phyloP scores from a whole-genome alignment of 2,329 filamentous ascomycete species.

The Ophiostoma sp. region DNA sequence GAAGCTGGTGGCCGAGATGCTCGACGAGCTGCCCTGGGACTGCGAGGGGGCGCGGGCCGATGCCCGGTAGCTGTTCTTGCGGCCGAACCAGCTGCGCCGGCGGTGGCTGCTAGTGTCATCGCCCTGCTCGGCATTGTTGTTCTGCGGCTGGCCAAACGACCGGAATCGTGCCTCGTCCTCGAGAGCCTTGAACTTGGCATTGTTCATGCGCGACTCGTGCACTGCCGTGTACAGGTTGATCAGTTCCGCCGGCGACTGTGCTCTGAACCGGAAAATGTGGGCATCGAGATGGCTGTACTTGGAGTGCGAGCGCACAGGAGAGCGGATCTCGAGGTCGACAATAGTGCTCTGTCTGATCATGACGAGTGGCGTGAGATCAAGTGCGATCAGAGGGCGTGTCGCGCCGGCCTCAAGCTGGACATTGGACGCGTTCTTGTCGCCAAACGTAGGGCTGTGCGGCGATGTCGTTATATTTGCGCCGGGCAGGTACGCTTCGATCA shows the following conservation, averaged over 20 bases:
- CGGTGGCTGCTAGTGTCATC: conserved; percentile 42
- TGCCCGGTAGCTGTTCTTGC: conserved; percentile 60
- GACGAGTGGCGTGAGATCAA: conserved; percentile 87
- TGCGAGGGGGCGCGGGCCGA: conserved; percentile 57
- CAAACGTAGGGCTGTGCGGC: conserved; percentile 18
- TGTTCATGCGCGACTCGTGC: conserved; percentile 84
- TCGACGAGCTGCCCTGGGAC: conserved; percentile 64
- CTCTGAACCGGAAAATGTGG: conserved; percentile 84
- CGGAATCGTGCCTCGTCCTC: conserved; percentile 64
- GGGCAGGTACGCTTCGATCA: conserved; percentile 45
- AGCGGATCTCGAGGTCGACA: conserved; percentile 89
- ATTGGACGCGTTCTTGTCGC: conserved; percentile 23
- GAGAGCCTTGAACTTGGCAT: conserved; percentile 74
- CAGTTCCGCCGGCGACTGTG: conserved; percentile 69
- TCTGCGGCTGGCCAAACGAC: conserved; percentile 59
- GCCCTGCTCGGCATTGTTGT: conserved; percentile 41
- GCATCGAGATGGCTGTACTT: conserved; percentile 60
- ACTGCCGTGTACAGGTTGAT: conserved; percentile 78
- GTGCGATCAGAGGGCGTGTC: conserved; percentile 53
- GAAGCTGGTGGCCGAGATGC: conserved; percentile 66
- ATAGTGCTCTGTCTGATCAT: conserved; percentile 85
- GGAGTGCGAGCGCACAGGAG: conserved; percentile 69
- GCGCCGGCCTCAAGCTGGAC: conserved; percentile 33
- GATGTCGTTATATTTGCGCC: conserved; percentile 3
- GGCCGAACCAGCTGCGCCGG: conserved; percentile 55